Percentiles rank a stretch among this genome's conserved stretches.
Conservation (phyloP, 352 stramenopile species). For the Globisporangium mamillatum region DNA sequence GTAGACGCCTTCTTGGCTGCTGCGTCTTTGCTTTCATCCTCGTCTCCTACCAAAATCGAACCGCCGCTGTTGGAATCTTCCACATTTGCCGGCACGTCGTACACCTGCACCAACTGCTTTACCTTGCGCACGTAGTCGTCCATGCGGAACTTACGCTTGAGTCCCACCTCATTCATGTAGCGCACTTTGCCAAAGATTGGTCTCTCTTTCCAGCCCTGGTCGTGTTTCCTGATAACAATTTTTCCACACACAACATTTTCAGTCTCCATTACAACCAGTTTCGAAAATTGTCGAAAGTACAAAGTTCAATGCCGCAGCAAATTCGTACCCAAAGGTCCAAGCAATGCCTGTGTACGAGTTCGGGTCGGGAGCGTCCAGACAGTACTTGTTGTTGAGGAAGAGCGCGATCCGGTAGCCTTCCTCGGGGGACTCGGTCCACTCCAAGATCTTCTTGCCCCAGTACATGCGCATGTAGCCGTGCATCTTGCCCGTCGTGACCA, state of each 20-base stretch:
- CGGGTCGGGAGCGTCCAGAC: slow-evolving; percentile 95
- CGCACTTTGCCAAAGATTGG: slow-evolving; percentile 98
- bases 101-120: slow-evolving; percentile 23
- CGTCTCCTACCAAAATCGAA: not conserved
- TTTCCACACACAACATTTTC: not conserved
- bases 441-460: slow-evolving; percentile 99
- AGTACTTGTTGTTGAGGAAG: slow-evolving; percentile 99
- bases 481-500: slow-evolving; percentile 93
- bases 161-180: slow-evolving; percentile 98
- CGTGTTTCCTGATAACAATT: slow-evolving; percentile 83
- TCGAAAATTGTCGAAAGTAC: not conserved
- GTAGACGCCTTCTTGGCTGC: not conserved
- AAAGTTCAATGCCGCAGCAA: not conserved
- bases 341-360: slow-evolving; percentile 90
- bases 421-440: slow-evolving; percentile 93
- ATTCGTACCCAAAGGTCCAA: slow-evolving; percentile 65
- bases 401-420: slow-evolving; percentile 92
- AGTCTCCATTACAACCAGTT: not conserved
- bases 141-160: slow-evolving; percentile 98
- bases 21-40: not conserved
- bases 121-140: slow-evolving; percentile 74
- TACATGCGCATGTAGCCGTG: slow-evolving; percentile 97
- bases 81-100: not conserved
- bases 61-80: not conserved
- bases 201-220: slow-evolving; percentile 96